Evolutionary conservation across 352 stramenopile species (phyloP).

Genomic region (Globisporangium echinulatum): DNA sequence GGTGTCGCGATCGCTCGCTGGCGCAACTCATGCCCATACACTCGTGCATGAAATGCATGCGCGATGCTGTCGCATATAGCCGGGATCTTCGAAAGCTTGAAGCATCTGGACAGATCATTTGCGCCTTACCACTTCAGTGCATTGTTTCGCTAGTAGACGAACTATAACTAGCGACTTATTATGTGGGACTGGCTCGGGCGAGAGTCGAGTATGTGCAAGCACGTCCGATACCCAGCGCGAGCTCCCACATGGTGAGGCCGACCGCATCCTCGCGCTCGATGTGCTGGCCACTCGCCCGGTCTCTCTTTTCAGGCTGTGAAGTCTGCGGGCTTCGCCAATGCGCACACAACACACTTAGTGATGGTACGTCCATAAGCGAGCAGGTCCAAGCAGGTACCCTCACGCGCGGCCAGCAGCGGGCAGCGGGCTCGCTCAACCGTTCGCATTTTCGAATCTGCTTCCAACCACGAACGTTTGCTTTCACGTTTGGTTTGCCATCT

Average conservation of each 20-base stretch:
- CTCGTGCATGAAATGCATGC: too few relatives aligned
- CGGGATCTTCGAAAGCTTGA: background rate
- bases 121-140: background rate
- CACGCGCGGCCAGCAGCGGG: too few relatives aligned
- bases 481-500: too few relatives aligned
- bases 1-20: too few relatives aligned
- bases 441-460: background rate
- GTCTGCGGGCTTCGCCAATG: background rate
- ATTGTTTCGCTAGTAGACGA: background rate
- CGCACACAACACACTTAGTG: too few relatives aligned
- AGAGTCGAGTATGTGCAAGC: background rate
- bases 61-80: too few relatives aligned
- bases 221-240: background rate
- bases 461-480: too few relatives aligned
- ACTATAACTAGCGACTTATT: background rate
- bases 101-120: background rate
- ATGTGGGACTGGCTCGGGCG: background rate
- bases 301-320: constrained; percentile 1
- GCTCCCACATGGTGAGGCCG: too few relatives aligned
- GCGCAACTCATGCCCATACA: too few relatives aligned
- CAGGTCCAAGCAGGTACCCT: too few relatives aligned
- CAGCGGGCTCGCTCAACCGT: too few relatives aligned
- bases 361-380: too few relatives aligned
- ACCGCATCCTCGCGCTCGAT: background rate
- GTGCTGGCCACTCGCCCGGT: background rate